Evolutionary conservation across 1,284 basidiomycete species (phyloP), one percentile per base, ranked within the genome.

Genomic region (Vanrija sp.): DNA sequence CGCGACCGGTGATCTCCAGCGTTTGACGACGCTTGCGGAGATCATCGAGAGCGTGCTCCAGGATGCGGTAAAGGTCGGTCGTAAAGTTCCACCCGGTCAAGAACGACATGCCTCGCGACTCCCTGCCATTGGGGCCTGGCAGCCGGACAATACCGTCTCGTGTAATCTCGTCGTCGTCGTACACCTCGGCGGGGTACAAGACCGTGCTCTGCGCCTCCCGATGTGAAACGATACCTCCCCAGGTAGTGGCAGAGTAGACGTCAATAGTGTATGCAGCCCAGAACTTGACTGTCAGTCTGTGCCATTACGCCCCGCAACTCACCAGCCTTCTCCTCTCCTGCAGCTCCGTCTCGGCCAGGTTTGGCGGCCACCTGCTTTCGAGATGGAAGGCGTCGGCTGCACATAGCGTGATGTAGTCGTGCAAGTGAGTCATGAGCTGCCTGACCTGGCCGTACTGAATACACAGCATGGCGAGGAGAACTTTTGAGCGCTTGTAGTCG

Each of bases 81-180:
- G 68, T 66, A 56, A 73, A 75, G 56, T 71, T 74, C 71, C 71
- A 74, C 6, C 73, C 73, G 4, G 57, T 53, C 14, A 71, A 39
- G 43, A 60, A 74, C 3, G 71, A 71, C 0, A 65, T 56, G 6
- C 51, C 49, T 31, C 31, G 31, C 4, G 31, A 31, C 31, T 31
- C 2, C 42, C 41, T n/a, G 56, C 15, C 38, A 27, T 38, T 3
- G 49, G 49, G 12, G 39, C 35, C 16, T 9, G 38, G 37, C 35
- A 24, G 41, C 15, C 27, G 36, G 10, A 55, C 53, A 18, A 66
- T 61, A 3, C 64, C 68, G 1, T 53, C 42, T 49, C 57, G 50
- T 1, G 67, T 68, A 44, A 74, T 71, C 19, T 65, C 60, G 44
- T 71, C 69, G 24, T 64, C 53, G 41, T 66, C 66, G 27, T 57